A percentile compares a stretch with the other conserved stretches of the same genome.
Conservation (phyloP, 768 basidiomycete genomes). For the Trametes maxima region DNA sequence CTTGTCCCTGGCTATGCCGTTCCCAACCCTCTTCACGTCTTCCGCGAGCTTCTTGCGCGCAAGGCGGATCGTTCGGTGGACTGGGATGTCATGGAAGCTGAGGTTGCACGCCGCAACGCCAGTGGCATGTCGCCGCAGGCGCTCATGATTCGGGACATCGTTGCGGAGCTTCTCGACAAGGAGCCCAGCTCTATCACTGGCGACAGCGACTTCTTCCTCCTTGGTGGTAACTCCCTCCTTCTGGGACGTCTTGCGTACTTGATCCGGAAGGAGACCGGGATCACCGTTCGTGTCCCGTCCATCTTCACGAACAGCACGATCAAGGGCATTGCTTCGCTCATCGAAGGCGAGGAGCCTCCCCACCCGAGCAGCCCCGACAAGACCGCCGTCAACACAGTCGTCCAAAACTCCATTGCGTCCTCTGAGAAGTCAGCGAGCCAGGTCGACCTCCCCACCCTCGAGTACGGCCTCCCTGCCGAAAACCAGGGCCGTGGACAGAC, state of each 20-base stretch:
- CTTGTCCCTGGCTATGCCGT: constrained; percentile 44
- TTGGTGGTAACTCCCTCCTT: constrained; percentile 53
- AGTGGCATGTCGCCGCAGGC: constrained; percentile 22
- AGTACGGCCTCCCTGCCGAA: constrained; percentile 5
- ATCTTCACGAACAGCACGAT: constrained; percentile 48
- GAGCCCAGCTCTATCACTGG: constrained; percentile 26
- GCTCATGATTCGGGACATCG: constrained; percentile 24
- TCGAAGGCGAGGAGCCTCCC: constrained; percentile 28
- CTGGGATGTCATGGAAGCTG: constrained; percentile 41
- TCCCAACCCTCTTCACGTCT: constrained; percentile 41
- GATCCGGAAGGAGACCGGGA: constrained; percentile 35
- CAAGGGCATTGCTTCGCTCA: constrained; percentile 42
- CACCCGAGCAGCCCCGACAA: constrained; percentile 5
- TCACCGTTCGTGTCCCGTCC: constrained; percentile 39
- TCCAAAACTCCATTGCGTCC: constrained; percentile 10
- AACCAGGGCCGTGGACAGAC: constrained; percentile 11
- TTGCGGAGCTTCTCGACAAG: constrained; percentile 27
- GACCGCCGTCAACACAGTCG: constrained; percentile 18
- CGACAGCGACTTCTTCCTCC: constrained; percentile 30
- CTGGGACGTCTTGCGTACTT: constrained; percentile 25
- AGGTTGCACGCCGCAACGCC: constrained; percentile 23
- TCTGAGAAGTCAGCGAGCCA: constrained; percentile 10
- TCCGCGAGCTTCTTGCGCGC: constrained; percentile 23
- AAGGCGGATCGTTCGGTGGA: constrained; percentile 9
- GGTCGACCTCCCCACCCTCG: constrained; percentile 17